These are phyloP conservation scores for Solanum dulcamara DNA, from an alignment of 257 asterid genomes.

Conservation along the genomic window DNA sequence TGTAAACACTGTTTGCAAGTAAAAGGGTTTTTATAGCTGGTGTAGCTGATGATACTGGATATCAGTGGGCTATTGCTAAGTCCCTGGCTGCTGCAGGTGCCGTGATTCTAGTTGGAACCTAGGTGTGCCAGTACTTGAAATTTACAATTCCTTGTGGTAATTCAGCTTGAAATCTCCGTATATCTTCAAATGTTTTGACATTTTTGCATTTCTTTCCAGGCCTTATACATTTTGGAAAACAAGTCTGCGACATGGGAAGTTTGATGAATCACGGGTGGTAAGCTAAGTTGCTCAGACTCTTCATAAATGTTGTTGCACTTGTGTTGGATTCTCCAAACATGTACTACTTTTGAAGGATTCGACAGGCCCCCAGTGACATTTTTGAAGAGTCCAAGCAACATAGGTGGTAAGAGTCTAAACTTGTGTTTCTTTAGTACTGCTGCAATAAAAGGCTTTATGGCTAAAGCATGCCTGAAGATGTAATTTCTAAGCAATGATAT, in stretches of 20 bases:
- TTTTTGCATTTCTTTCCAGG: constrained; percentile 22
- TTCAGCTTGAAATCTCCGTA: not conserved
- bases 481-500: not conserved
- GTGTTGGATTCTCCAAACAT: too few species aligned
- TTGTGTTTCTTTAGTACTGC: not conserved
- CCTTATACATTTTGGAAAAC: constrained; percentile 65
- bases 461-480: constrained; percentile 37
- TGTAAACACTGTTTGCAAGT: constrained; percentile 18
- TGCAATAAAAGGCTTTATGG: constrained; percentile 1
- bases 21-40: constrained; percentile 88
- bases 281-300: too few species aligned
- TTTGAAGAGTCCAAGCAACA: too few species aligned
- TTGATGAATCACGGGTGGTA: constrained; percentile 71
- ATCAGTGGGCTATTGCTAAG: constrained; percentile 84
- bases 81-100: constrained; percentile 90
- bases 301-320: constrained; percentile 3
- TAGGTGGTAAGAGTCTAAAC: constrained; percentile 9
- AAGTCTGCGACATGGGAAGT: constrained; percentile 74
- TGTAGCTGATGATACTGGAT: constrained; percentile 79
- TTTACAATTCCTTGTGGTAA: not conserved
- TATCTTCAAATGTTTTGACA: not conserved
- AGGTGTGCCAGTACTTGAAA: constrained; percentile 68
- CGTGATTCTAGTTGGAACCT: constrained; percentile 69
- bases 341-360: too few species aligned
- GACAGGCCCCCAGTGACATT: too few species aligned